Evolutionary conservation across 2,329 filamentous ascomycete species (phyloP), one percentile per base, ranked within the genome.

Genomic region (Fusarium scirpi): DNA sequence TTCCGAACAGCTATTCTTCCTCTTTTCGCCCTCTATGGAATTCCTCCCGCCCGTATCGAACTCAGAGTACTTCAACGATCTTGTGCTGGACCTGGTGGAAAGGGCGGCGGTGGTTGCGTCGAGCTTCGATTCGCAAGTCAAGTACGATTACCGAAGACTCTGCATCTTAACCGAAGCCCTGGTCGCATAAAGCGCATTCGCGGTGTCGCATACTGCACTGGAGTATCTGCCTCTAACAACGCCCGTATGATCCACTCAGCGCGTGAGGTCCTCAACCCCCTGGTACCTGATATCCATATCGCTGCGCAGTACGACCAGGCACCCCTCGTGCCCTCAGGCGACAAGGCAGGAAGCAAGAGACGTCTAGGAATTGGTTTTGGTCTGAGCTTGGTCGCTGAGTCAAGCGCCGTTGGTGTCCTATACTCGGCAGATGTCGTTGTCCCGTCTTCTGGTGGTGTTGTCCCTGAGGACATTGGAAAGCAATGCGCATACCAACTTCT

Each of bases 41-140:
- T 99, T 70, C 85, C 86, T 8, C 84, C 87, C 3, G 90, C 91
- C 69, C 90, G 94, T 69, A 92, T 99, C 73, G 96, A 98, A 81
- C 82, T 99, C 47, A 85, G 94, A 32, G 91, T 98, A 8, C 82
- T 98, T 65, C 90, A 87, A 75, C 85, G 96, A 64, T 95, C 93
- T 16, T 96, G 94, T 78, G 87, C 92, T 0, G 93, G 93, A 0
- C 85, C 88, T 0, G 88, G 89, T 47, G 94, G 94, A 4, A 87
- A 87, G 64, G 93, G 94, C 29, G 96, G 95, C 41, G 94, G 93
- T 44, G 96, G 96, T 44, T 88, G 97, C 58, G 95, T 99, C n/a
- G 94, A 98, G 81, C 83, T 99, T 62, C 87, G 94, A 10, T 98
- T 98, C 78, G 94, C 93, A 22, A 94, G 95, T 79, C 96, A 99